Evolutionary conservation across 2,329 filamentous ascomycete species (phyloP).

Genomic region (Pseudogymnoascus sp.): DNA sequence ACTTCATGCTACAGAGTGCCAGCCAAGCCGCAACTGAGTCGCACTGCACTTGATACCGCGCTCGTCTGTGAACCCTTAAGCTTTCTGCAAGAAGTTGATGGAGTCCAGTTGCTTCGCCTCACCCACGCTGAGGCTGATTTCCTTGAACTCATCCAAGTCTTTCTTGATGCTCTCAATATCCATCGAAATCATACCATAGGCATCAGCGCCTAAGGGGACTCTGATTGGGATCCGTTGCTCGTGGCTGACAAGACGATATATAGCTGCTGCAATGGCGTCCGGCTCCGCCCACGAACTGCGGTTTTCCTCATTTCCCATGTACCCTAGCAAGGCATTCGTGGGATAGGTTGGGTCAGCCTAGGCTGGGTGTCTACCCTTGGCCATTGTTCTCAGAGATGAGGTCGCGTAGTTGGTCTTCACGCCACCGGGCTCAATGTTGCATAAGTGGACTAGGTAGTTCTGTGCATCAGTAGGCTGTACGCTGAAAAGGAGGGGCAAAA

Average conservation of each 20-base stretch:
- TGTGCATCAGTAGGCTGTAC: constrained; percentile 34
- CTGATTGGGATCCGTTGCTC: constrained; percentile 34
- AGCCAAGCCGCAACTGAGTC: not conserved
- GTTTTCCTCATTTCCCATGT: constrained; percentile 23
- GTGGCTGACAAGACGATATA: constrained; percentile 30
- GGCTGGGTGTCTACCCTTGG: constrained; percentile 19
- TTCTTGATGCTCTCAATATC: constrained; percentile 27
- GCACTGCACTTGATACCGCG: not conserved
- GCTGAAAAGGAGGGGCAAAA: constrained; percentile 23
- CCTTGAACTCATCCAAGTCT: constrained; percentile 31
- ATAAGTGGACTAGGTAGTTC: constrained; percentile 33
- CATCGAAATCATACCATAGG: constrained; percentile 29
- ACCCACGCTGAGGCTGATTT: constrained; percentile 25
- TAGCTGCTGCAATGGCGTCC: constrained; percentile 29
- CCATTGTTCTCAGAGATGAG: constrained; percentile 35
- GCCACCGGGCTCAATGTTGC: constrained; percentile 35
- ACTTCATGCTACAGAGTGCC: not conserved
- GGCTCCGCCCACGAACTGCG: constrained; percentile 29
- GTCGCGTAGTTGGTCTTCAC: constrained; percentile 34
- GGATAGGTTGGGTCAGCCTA: constrained; percentile 17
- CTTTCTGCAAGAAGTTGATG: constrained; percentile 17
- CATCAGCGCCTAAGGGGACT: constrained; percentile 35
- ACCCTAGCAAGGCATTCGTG: constrained; percentile 21
- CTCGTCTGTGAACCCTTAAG: constrained; percentile 8
- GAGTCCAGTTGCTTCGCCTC: constrained; percentile 22